phyloP scores from a whole-genome alignment of 2,329 filamentous ascomycete genomes.

The Penicillium vulpinum region DNA sequence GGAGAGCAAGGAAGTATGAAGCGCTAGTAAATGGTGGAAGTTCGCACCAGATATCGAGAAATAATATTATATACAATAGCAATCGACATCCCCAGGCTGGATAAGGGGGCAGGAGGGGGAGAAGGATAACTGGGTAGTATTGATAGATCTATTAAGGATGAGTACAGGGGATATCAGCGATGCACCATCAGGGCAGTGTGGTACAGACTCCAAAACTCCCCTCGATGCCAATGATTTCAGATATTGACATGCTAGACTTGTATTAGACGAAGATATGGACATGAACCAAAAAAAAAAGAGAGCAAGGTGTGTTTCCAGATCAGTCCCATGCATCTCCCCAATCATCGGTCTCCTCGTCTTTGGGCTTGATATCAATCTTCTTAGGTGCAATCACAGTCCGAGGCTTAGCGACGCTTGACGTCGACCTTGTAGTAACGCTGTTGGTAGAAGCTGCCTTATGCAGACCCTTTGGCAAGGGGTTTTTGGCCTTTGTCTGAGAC shows the following conservation, averaged over 20 bases:
- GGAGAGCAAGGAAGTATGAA: neutral
- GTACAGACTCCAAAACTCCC: neutral
- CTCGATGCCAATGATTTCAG: neutral
- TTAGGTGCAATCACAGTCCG: conserved; percentile 56
- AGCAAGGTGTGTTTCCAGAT: neutral
- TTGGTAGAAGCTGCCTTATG: conserved; percentile 56
- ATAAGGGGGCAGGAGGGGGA: neutral
- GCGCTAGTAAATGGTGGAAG: neutral
- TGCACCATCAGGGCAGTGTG: neutral
- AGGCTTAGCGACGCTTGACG: conserved; percentile 45
- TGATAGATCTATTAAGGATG: neutral
- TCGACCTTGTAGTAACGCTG: conserved; percentile 39
- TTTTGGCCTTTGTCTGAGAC: conserved; percentile 69
- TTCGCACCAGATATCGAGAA: too few relatives aligned
- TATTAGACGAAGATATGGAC: neutral
- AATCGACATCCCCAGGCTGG: neutral
- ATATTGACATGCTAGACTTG: neutral
- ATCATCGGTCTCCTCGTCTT: conserved; percentile 45
- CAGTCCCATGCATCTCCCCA: conserved; percentile 54
- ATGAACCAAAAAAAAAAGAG: neutral
- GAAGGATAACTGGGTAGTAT: neutral
- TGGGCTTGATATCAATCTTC: conserved; percentile 68
- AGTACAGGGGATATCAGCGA: neutral
- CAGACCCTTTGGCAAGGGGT: conserved; percentile 79
- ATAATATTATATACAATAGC: neutral